A percentile compares a stretch with the other conserved stretches of the same genome.
phyloP scores from a whole-genome alignment of 2,329 filamentous ascomycete genomes.

The Taxawa tesnikishii region DNA sequence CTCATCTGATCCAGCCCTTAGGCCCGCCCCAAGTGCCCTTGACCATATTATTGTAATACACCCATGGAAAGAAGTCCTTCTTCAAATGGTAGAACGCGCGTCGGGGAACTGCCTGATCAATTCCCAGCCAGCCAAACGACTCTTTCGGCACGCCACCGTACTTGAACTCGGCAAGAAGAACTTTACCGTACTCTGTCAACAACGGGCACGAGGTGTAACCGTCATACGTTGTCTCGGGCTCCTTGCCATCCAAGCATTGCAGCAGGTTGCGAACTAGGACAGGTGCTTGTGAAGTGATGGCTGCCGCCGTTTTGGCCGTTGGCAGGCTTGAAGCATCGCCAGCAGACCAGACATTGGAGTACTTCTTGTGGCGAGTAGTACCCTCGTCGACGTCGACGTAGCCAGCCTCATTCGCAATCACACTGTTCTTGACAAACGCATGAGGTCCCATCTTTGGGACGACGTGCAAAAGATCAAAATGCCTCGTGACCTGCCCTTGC shows the following conservation, averaged over 20 bases:
- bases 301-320: constrained; percentile 26
- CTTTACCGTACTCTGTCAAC: constrained; percentile 43
- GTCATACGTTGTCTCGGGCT: constrained; percentile 18
- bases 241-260: constrained; percentile 15
- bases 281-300: constrained; percentile 24
- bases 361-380: constrained; percentile 25
- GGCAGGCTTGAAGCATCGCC: constrained; percentile 25
- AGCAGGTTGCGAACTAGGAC: constrained; percentile 24
- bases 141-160: constrained; percentile 52
- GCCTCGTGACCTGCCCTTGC: constrained; percentile 16
- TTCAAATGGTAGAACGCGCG: constrained; percentile 50
- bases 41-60: constrained; percentile 48
- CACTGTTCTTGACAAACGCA: constrained; percentile 22
- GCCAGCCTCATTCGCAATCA: constrained; percentile 21
- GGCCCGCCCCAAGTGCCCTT: constrained; percentile 52
- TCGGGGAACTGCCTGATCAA: constrained; percentile 45
- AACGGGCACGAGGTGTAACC: constrained; percentile 28
- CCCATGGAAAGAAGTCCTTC: constrained; percentile 57
- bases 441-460: constrained; percentile 26
- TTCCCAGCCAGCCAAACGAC: constrained; percentile 45
- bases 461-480: constrained; percentile 25
- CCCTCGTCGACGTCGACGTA: constrained; percentile 23
- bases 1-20: constrained; percentile 32
- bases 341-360: constrained; percentile 24
- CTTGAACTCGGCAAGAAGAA: constrained; percentile 53